Evolutionary conservation across 1,284 basidiomycete species (phyloP).

Genomic region (Apiotrichum mycotoxinovorans): DNA sequence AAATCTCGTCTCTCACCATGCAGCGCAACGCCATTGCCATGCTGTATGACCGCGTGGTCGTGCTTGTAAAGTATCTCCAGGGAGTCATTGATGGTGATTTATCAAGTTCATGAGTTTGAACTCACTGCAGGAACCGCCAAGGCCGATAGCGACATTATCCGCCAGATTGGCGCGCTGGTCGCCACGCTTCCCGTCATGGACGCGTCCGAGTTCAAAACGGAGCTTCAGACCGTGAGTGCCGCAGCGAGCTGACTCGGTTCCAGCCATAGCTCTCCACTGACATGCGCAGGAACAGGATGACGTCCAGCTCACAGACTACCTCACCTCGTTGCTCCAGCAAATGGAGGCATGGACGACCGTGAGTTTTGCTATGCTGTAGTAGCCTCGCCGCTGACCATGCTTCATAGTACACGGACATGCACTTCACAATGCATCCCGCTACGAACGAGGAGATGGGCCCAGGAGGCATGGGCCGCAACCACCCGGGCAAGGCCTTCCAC

Average conservation of each 20-base stretch:
- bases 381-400: background rate
- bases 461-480: background rate
- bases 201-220: conserved; percentile 70
- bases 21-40: conserved; percentile 94
- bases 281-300: conserved; percentile 82
- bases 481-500: background rate
- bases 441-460: conserved; percentile 11
- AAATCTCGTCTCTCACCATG: conserved; percentile 81
- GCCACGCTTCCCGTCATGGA: conserved; percentile 82
- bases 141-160: conserved; percentile 73
- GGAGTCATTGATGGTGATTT: conserved; percentile 66
- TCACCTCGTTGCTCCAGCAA: conserved; percentile 82
- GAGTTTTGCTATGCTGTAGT: conserved; percentile 36
- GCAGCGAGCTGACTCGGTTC: background rate
- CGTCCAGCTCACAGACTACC: conserved; percentile 83
- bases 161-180: conserved; percentile 78
- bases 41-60: conserved; percentile 82
- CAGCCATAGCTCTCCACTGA: background rate
- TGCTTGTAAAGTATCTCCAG: conserved; percentile 77
- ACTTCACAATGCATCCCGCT: conserved; percentile 21
- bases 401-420: conserved; percentile 38
- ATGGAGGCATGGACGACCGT: conserved; percentile 85
- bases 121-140: conserved; percentile 57
- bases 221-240: conserved; percentile 71
- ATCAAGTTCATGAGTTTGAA: background rate